Conservation (phyloP, 2,329 filamentous ascomycete genomes). For the Ophiostoma sp. region DNA sequence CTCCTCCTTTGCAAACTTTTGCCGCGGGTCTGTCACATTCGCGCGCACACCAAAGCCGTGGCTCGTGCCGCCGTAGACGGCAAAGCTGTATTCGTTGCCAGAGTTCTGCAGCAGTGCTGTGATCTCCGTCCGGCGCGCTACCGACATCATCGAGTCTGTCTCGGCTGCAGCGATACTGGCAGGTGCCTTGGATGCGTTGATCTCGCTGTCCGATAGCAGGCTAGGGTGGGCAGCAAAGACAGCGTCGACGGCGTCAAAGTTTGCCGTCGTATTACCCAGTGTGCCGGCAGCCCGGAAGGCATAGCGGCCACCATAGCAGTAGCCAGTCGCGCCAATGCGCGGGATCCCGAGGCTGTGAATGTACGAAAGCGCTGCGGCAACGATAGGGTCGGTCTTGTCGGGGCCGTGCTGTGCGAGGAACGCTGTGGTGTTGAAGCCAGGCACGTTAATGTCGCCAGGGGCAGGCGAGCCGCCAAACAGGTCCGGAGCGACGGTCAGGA, state of each 20-base stretch:
- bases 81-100: slow-evolving; percentile 39
- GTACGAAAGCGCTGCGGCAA: not conserved
- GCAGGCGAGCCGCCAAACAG: slow-evolving; percentile 54
- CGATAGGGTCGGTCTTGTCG: not conserved
- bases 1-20: slow-evolving; percentile 69
- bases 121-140: slow-evolving; percentile 49
- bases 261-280: not conserved
- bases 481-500: slow-evolving; percentile 60
- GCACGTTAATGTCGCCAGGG: not conserved
- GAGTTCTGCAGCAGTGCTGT: slow-evolving; percentile 35
- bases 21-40: slow-evolving; percentile 42
- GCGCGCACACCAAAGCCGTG: slow-evolving; percentile 72
- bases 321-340: not conserved
- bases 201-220: not conserved
- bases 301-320: not conserved
- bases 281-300: not conserved
- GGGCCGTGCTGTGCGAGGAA: not conserved
- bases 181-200: not conserved
- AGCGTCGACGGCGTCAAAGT: not conserved
- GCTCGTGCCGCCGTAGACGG: slow-evolving; percentile 59
- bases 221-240: slow-evolving; percentile 1
- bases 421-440: not conserved
- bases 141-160: slow-evolving; percentile 51
- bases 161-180: not conserved
- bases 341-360: not conserved